These are phyloP conservation scores for Pyrrhoderma lamaoense DNA, from an alignment of 1,284 basidiomycete species.

Conservation along the genomic window DNA sequence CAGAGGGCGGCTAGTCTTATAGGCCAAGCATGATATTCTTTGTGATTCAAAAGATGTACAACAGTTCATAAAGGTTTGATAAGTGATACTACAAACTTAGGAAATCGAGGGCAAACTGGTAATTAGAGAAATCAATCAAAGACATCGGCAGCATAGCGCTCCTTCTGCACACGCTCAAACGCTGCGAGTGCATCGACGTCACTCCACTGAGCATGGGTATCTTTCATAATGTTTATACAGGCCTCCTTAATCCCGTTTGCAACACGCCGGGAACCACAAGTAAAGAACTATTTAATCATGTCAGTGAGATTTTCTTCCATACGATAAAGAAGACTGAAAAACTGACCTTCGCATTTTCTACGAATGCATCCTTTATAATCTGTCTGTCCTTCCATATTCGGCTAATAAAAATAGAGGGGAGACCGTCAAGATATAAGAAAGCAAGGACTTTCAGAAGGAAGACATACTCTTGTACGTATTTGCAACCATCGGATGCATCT, in stretches of 20 bases:
- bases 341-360: constrained; percentile 28
- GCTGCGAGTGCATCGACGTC: constrained; percentile 26
- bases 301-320: no score
- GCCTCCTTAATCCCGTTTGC: constrained; percentile 34
- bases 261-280: constrained; percentile 38
- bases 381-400: constrained; percentile 40
- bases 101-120: no score
- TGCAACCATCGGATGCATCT: constrained; percentile 35
- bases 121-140: constrained; percentile 28
- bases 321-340: not conserved
- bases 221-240: constrained; percentile 33
- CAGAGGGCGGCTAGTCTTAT: no score
- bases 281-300: constrained; percentile 33
- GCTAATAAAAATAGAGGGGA: no score
- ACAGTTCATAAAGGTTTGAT: no score
- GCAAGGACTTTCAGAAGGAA: not conserved
- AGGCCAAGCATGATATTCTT: no score
- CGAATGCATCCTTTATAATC: constrained; percentile 30
- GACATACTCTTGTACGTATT: constrained; percentile 45
- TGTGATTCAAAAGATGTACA: no score
- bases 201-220: constrained; percentile 21
- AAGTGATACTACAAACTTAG: no score
- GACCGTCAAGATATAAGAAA: not conserved
- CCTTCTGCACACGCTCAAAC: constrained; percentile 31
- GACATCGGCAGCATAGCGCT: constrained; percentile 39